These are phyloP conservation scores for Pichia gijzeniarum DNA, from an alignment of 805 yeast species.

Conservation along the genomic window DNA sequence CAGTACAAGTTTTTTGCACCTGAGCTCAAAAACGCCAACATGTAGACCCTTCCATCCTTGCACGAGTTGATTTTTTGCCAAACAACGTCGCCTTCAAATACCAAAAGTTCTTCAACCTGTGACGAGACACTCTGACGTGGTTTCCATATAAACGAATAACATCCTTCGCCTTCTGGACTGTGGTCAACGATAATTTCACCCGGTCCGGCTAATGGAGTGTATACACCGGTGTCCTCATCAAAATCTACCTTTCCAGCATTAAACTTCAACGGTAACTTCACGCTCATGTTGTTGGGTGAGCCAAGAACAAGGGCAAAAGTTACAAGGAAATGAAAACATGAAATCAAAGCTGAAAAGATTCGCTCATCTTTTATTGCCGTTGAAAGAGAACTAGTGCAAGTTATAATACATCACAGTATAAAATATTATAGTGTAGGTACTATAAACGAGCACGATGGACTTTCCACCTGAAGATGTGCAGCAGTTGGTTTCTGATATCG, in stretches of 20 bases:
- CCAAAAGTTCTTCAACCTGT: conserved; percentile 56
- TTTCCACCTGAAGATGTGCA: conserved; percentile 60
- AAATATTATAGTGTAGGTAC: too few species aligned
- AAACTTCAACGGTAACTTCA: conserved; percentile 36
- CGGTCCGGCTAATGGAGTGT: conserved; percentile 65
- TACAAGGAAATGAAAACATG: too few species aligned
- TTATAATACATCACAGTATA: too few species aligned
- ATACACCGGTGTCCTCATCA: conserved; percentile 53
- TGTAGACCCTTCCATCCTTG: conserved; percentile 65
- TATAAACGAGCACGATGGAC: conserved; percentile 19
- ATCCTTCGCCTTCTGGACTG: conserved; percentile 63
- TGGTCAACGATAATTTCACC: conserved; percentile 59
- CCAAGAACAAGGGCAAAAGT: neutral
- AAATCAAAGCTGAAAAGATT: too few species aligned
- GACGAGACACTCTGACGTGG: conserved; percentile 49
- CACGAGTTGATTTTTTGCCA: conserved; percentile 68
- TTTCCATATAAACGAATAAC: conserved; percentile 66
- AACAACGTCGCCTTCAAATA: conserved; percentile 81
- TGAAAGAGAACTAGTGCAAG: too few species aligned
- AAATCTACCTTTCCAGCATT: conserved; percentile 75
- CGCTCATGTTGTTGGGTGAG: neutral
- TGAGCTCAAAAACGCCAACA: conserved; percentile 31
- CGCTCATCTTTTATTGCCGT: too few species aligned
- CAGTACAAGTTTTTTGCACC: conserved; percentile 50
- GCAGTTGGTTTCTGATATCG: conserved; percentile 48